Evolutionary conservation across 164 flowering plant genomes (phyloP).

Genomic region (Stephania yunnanensis): DNA sequence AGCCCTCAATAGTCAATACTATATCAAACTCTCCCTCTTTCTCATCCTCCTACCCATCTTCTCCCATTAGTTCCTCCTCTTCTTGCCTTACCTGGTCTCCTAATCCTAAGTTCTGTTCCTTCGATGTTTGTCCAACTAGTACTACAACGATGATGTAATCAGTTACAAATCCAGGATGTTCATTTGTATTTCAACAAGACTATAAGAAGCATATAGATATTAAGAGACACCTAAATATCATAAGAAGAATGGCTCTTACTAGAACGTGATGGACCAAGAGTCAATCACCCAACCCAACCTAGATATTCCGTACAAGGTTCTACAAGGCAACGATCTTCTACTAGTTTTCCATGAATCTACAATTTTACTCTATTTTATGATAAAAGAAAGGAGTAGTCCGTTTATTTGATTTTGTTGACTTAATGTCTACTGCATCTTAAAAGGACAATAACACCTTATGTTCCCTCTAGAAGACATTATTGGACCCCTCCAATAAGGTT

Average conservation of each 20-base stretch:
- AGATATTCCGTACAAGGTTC: neutral
- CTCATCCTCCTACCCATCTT: conserved; percentile 18
- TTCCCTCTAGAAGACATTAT: no score
- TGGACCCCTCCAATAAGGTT: no score
- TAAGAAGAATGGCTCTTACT: neutral
- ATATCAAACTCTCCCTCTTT: conserved; percentile 28
- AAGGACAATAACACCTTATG: no score
- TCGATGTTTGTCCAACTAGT: conserved; percentile 14
- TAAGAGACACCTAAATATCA: neutral
- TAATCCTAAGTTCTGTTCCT: conserved; percentile 12
- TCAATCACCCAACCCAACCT: neutral
- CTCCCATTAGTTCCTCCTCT: conserved; percentile 22
- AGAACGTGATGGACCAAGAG: neutral
- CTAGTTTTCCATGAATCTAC: neutral
- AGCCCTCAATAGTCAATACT: conserved; percentile 32
- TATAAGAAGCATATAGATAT: neutral
- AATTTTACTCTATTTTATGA: neutral
- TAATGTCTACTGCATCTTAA: no score
- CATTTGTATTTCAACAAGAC: neutral
- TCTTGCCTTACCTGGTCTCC: conserved; percentile 24
- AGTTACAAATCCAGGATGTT: neutral
- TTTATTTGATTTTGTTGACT: neutral
- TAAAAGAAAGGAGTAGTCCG: neutral
- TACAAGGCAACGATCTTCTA: neutral
- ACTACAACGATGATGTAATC: conserved; percentile 14